A percentile compares a stretch with the other conserved stretches of the same genome.
phyloP scores from a whole-genome alignment of 371 early-diverging fungal species.

The Apophysomyces elegans region DNA sequence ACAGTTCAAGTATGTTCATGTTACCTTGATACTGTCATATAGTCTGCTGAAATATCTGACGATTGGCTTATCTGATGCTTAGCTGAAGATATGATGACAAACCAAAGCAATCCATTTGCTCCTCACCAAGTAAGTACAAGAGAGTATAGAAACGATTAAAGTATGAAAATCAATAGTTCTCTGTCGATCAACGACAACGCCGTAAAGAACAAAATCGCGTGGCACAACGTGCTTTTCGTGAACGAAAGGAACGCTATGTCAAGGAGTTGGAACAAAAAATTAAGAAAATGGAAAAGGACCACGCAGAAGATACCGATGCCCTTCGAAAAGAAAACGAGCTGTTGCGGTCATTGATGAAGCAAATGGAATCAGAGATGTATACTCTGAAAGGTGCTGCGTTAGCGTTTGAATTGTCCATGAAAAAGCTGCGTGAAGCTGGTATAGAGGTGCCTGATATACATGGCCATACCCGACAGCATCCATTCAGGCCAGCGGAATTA shows the following conservation, averaged over 20 bases:
- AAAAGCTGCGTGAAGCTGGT: slow-evolving; percentile 28
- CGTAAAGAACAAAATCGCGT: slow-evolving; percentile 64
- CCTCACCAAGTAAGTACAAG: neutral
- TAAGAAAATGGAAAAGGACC: slow-evolving; percentile 51
- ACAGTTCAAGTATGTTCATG: neutral
- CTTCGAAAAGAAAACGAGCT: slow-evolving; percentile 29
- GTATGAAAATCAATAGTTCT: neutral
- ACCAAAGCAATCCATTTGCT: neutral
- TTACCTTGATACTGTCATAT: neutral
- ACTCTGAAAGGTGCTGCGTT: slow-evolving; percentile 29
- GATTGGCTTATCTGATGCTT: no score
- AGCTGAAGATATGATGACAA: slow-evolving; percentile 7
- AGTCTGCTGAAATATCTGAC: neutral
- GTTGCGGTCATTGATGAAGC: slow-evolving; percentile 16
- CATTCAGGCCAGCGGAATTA: slow-evolving; percentile 10
- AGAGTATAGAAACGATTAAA: neutral
- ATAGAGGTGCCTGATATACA: slow-evolving; percentile 1
- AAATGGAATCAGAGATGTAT: slow-evolving; percentile 36
- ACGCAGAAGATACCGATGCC: slow-evolving; percentile 11
- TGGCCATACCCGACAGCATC: slow-evolving; percentile 3
- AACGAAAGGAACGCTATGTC: slow-evolving; percentile 68
- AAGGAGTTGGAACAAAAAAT: slow-evolving; percentile 64
- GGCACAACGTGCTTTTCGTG: slow-evolving; percentile 71
- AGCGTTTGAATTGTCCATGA: slow-evolving; percentile 31
- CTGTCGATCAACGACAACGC: slow-evolving; percentile 7